These are phyloP conservation scores for Tylopilus cervinicoccineus DNA, from an alignment of 768 basidiomycete genomes.

Conservation along the genomic window DNA sequence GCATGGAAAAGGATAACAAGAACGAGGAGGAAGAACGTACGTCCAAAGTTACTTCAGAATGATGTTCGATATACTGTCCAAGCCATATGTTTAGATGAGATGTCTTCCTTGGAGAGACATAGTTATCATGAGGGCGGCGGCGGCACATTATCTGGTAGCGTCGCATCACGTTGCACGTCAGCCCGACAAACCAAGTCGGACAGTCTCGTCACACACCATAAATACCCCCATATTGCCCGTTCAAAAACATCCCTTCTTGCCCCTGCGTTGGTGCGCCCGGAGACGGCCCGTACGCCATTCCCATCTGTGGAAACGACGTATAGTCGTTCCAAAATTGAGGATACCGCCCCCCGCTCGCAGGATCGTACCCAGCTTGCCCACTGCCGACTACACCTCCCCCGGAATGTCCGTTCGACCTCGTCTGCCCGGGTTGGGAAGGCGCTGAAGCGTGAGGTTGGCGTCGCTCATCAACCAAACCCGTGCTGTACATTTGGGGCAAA, in stretches of 20 bases:
- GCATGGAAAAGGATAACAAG: too few relatives aligned
- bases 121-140: constrained; percentile 7
- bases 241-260: constrained; percentile 23
- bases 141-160: constrained; percentile 6
- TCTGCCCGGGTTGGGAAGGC: constrained; percentile 17
- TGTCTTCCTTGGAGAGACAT: background rate
- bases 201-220: constrained; percentile 23
- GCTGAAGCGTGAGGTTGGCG: constrained; percentile 18
- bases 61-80: background rate
- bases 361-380: constrained; percentile 20
- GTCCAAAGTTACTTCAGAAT: background rate
- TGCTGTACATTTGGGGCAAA: constrained; percentile 72
- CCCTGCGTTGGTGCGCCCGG: constrained; percentile 10
- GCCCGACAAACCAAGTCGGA: background rate
- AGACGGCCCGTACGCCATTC: constrained; percentile 34
- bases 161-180: constrained; percentile 5
- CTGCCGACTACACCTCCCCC: constrained; percentile 1
- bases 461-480: constrained; percentile 58
- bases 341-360: constrained; percentile 32
- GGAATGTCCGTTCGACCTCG: constrained; percentile 16
- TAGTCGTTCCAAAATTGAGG: constrained; percentile 58
- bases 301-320: constrained; percentile 48
- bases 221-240: constrained; percentile 21
- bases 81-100: background rate
- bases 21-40: background rate